phyloP scores from a whole-genome alignment of 2,329 filamentous ascomycete genomes.

The Claviceps arundinis region DNA sequence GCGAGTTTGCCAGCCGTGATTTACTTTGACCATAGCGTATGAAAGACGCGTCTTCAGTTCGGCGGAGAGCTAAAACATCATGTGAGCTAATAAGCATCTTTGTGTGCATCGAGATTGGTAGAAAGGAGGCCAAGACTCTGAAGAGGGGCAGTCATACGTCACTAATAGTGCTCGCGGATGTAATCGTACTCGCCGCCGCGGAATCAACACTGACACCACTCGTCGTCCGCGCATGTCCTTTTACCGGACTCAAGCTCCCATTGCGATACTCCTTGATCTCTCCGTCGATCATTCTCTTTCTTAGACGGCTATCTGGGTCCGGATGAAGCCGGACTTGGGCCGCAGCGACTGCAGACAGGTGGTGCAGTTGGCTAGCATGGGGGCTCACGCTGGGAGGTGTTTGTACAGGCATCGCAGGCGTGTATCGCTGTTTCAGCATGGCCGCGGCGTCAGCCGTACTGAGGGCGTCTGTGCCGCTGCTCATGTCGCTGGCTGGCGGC shows the following conservation, averaged over 20 bases:
- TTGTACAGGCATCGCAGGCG: background rate
- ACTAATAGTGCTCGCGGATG: slow-evolving; percentile 35
- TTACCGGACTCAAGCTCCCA: slow-evolving; percentile 31
- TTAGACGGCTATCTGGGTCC: slow-evolving; percentile 25
- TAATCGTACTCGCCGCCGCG: slow-evolving; percentile 42
- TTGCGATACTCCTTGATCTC: slow-evolving; percentile 45
- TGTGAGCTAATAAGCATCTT: too few species aligned
- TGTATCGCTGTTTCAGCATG: background rate
- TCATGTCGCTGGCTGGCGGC: slow-evolving; percentile 15
- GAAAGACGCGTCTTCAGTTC: slow-evolving; percentile 74
- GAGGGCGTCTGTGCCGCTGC: slow-evolving; percentile 7
- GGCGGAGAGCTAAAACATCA: slow-evolving; percentile 46
- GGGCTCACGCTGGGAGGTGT: slow-evolving; percentile 22
- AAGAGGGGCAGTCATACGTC: slow-evolving; percentile 45
- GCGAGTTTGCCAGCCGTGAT: slow-evolving; percentile 74
- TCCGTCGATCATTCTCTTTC: slow-evolving; percentile 69
- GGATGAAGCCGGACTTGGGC: slow-evolving; percentile 34
- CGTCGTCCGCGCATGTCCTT: slow-evolving; percentile 56
- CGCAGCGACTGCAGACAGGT: slow-evolving; percentile 45
- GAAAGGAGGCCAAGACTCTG: background rate
- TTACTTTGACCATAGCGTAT: slow-evolving; percentile 89
- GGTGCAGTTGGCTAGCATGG: slow-evolving; percentile 42
- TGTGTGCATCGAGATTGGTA: too few species aligned
- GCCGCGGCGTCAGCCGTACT: slow-evolving; percentile 9
- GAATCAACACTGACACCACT: slow-evolving; percentile 52